phyloP scores from a whole-genome alignment of 2,329 filamentous ascomycete genomes.

The Aspergillus intermedius region DNA sequence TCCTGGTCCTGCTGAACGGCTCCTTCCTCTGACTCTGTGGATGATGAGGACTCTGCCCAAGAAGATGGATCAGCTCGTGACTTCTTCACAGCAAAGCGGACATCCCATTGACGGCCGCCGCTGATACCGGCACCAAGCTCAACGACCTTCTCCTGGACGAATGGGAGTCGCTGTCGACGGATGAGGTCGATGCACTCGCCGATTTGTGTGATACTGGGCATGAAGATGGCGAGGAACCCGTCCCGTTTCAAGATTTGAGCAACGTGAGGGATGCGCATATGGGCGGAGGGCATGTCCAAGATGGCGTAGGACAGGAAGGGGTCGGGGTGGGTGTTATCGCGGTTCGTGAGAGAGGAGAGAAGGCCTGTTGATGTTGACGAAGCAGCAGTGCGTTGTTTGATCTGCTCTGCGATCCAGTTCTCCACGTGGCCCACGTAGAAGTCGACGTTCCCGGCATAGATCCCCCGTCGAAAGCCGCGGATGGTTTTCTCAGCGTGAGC shows the following conservation, averaged over 20 bases:
- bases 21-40: slow-evolving; percentile 11
- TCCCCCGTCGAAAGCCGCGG: slow-evolving; percentile 59
- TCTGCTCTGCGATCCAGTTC: slow-evolving; percentile 54
- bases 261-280: slow-evolving; percentile 44
- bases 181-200: slow-evolving; percentile 55
- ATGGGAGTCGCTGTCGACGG: slow-evolving; percentile 49
- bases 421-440: slow-evolving; percentile 65
- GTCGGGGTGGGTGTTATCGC: slow-evolving; percentile 56
- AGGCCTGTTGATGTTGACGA: slow-evolving; percentile 2
- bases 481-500: slow-evolving; percentile 59
- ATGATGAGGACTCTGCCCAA: slow-evolving; percentile 13
- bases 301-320: slow-evolving; percentile 66
- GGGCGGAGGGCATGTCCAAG: slow-evolving; percentile 63
- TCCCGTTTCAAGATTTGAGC: slow-evolving; percentile 54
- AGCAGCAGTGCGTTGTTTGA: slow-evolving; percentile 30
- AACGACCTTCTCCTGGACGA: slow-evolving; percentile 41
- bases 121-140: slow-evolving; percentile 43
- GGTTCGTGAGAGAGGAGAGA: slow-evolving; percentile 10
- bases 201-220: slow-evolving; percentile 73
- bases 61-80: slow-evolving; percentile 28
- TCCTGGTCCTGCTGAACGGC: slow-evolving; percentile 5
- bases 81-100: slow-evolving; percentile 36
- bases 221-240: slow-evolving; percentile 63
- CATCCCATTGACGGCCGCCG: slow-evolving; percentile 43
- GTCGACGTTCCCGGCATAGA: slow-evolving; percentile 64